Evolutionary conservation across 1,284 basidiomycete species (phyloP), one percentile per base, ranked within the genome.

Genomic region (Sporisorium scitamineum): DNA sequence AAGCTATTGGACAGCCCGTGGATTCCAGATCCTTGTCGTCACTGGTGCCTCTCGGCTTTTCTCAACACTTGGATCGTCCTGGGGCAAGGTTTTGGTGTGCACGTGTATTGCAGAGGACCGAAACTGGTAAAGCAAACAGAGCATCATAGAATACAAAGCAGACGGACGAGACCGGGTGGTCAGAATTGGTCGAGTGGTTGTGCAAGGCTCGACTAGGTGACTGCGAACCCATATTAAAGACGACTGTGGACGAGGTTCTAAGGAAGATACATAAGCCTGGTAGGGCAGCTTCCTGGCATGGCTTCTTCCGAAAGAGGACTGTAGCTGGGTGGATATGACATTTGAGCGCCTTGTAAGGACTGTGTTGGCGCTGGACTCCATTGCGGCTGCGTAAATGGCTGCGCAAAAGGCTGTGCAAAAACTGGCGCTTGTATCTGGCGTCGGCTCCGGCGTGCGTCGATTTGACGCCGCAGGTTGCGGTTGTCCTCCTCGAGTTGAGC

Each of bases 401-500:
- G 48, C 29, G 29, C 48, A 10, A 50, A 50, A 5, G 29, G 48
- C 11, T 50, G 48, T 20, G 44, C 44, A 22, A 27, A 26, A 13
- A 24, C 16, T 22, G 24, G 24, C 24, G 48, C 51, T 26, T 52
- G 22, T 32, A 18, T 37, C 14, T 47, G 29, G n/a, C 34, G 32
- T 32, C 18, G 51, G 18, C 42, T 51, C 14, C 24, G 39, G 11
- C 27, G 61, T 22, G 47, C 20, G 13, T 54, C 45, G 37, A 69
- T 16, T 11, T 58, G 45, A 20, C 42, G 37, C 1, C 61, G 55
- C 16, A 69, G 32, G 2, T n/a, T 20, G 22, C 44, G 51, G 39
- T 69, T 69, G 27, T 69, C 60, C 26, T 54, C 31, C 26, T 54
- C 24, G 4, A 69, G 52, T 29, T 31, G 41, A 6, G 51, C 31